Percentiles rank a stretch among this genome's conserved stretches.
Evolutionary conservation across 768 basidiomycete species (phyloP).

Genomic region (Xerocomus spinulosus): DNA sequence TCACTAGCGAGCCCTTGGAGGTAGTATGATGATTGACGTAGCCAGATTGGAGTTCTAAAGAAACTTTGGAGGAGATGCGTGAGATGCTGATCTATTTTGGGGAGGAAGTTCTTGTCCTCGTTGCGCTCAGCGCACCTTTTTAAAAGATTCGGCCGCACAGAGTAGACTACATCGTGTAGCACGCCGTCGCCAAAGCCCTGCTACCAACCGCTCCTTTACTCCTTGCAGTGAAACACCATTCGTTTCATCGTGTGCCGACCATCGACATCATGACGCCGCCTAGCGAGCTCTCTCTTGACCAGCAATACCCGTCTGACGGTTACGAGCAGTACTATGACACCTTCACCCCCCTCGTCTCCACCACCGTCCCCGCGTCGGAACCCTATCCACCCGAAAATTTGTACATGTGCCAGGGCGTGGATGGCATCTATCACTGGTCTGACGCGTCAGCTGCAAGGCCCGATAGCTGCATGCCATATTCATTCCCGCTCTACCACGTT

Average conservation of each 20-base stretch:
- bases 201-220: not conserved
- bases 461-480: conserved; percentile 20
- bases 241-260: conserved; percentile 26
- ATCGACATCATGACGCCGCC: conserved; percentile 26
- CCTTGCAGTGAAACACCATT: conserved; percentile 1
- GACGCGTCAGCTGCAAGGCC: conserved; percentile 24
- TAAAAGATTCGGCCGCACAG: conserved; percentile 13
- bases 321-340: conserved; percentile 25
- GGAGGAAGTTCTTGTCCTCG: conserved; percentile 18
- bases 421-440: conserved; percentile 26
- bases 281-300: conserved; percentile 19
- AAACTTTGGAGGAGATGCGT: conserved; percentile 16
- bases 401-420: conserved; percentile 25
- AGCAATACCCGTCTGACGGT: conserved; percentile 9
- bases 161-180: conserved; percentile 23
- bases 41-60: conserved; percentile 18
- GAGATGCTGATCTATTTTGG: conserved; percentile 25
- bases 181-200: too few relatives aligned
- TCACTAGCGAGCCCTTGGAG: not conserved
- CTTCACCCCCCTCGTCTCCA: conserved; percentile 16
- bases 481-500: conserved; percentile 12
- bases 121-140: conserved; percentile 20
- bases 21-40: conserved; percentile 16
- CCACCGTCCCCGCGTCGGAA: conserved; percentile 15
- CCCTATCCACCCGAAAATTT: conserved; percentile 27